Conservation (phyloP, 345 rosid species). For the Brassica rapa region DNA sequence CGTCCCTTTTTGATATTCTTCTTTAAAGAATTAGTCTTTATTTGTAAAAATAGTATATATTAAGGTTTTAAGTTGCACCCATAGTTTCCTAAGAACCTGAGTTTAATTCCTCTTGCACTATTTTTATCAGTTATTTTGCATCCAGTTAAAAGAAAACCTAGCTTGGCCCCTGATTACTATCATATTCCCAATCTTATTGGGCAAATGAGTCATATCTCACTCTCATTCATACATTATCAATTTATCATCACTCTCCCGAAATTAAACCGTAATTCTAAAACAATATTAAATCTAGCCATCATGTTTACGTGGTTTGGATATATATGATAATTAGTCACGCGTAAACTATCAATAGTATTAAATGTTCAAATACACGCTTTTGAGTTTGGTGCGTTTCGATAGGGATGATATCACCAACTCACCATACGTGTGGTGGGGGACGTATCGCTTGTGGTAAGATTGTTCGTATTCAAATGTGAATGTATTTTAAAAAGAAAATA, state of each 20-base stretch:
- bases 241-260: not conserved
- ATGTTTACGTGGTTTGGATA: not conserved
- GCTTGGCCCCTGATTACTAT: too few relatives aligned
- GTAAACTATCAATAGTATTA: not conserved
- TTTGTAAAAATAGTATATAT: too few relatives aligned
- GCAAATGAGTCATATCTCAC: not conserved
- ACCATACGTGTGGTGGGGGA: constrained; percentile 3
- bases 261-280: not conserved
- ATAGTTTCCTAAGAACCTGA: too few relatives aligned
- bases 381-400: constrained; percentile 13
- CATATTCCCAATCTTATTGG: not conserved
- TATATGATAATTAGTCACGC: not conserved
- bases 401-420: constrained; percentile 14
- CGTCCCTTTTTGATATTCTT: too few relatives aligned
- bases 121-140: too few relatives aligned
- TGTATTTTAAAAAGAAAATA: not conserved
- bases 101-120: too few relatives aligned
- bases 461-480: not conserved
- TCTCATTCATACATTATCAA: not conserved
- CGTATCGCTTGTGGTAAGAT: not conserved
- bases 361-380: constrained; percentile 8
- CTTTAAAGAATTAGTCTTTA: too few relatives aligned
- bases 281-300: not conserved
- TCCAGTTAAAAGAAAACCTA: too few relatives aligned
- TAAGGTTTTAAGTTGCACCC: too few relatives aligned